These are phyloP conservation scores for Fimicolochytrium jonesii DNA, from an alignment of 192 early-diverging fungal genomes.

Conservation along the genomic window DNA sequence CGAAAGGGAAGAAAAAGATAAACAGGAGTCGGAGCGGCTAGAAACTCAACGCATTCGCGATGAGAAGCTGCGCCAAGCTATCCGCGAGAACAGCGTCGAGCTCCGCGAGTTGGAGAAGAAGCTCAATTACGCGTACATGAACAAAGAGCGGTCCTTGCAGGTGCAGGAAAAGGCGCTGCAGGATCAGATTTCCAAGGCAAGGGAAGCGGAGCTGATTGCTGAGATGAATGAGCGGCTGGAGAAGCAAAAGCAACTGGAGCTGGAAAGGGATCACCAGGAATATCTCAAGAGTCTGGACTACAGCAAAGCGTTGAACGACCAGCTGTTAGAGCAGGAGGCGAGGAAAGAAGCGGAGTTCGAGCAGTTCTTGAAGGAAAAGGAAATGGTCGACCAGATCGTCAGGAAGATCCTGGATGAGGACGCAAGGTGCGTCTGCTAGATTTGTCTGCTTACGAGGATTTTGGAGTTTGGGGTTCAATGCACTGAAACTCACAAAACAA, in stretches of 20 bases:
- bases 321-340: constrained; percentile 46
- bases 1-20: constrained; percentile 34
- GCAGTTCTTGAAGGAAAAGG: constrained; percentile 56
- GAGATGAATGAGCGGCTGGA: constrained; percentile 40
- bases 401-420: constrained; percentile 50
- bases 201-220: constrained; percentile 29
- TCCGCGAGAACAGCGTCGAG: constrained; percentile 53
- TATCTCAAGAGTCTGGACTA: constrained; percentile 43
- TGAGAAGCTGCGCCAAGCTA: constrained; percentile 49
- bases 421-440: constrained; percentile 31
- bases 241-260: constrained; percentile 33
- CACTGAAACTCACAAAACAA: no score
- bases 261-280: constrained; percentile 32
- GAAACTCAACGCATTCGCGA: constrained; percentile 38
- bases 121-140: constrained; percentile 61
- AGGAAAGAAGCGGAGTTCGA: constrained; percentile 48
- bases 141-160: constrained; percentile 55
- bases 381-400: constrained; percentile 55
- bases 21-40: constrained; percentile 28
- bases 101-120: constrained; percentile 56
- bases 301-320: constrained; percentile 41
- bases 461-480: no score
- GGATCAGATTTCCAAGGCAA: constrained; percentile 16
- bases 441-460: background rate
- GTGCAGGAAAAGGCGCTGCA: constrained; percentile 46